These are phyloP conservation scores for Gillenia trifoliata DNA, from an alignment of 306 rosid genomes.

Conservation along the genomic window DNA sequence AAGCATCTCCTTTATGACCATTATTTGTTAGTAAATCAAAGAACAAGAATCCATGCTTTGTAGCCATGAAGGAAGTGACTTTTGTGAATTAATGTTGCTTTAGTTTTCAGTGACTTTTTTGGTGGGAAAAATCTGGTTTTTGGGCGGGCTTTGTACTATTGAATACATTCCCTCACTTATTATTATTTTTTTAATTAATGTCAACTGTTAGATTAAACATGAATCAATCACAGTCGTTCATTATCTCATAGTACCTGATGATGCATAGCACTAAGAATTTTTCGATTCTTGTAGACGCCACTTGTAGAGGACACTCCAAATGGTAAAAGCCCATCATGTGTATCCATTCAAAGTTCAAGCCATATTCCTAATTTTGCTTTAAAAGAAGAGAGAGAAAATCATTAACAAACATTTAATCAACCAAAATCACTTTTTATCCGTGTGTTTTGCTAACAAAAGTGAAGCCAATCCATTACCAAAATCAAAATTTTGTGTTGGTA, in stretches of 20 bases:
- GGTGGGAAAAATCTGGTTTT: too few relatives aligned
- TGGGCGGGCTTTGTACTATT: too few relatives aligned
- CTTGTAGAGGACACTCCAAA: background rate
- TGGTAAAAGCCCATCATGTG: background rate
- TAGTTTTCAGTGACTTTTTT: background rate
- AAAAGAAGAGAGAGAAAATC: background rate
- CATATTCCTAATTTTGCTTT: background rate
- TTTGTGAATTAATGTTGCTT: background rate
- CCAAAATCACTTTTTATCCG: too few relatives aligned
- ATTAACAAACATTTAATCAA: background rate
- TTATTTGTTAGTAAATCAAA: background rate
- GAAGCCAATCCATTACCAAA: too few relatives aligned
- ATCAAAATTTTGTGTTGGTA: too few relatives aligned
- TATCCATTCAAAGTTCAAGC: background rate
- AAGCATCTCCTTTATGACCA: background rate
- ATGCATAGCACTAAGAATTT: too few relatives aligned
- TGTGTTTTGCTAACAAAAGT: too few relatives aligned
- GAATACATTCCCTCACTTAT: too few relatives aligned
- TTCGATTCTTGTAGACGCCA: background rate
- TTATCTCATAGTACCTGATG: too few relatives aligned
- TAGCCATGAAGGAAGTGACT: background rate
- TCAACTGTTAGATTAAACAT: too few relatives aligned
- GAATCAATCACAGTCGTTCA: too few relatives aligned
- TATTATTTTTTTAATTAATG: too few relatives aligned
- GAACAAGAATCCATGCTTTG: background rate